A percentile compares a stretch with the other conserved stretches of the same genome.
Evolutionary conservation across 116 monocot genomes (phyloP).

Genomic region (Iris pallida): DNA sequence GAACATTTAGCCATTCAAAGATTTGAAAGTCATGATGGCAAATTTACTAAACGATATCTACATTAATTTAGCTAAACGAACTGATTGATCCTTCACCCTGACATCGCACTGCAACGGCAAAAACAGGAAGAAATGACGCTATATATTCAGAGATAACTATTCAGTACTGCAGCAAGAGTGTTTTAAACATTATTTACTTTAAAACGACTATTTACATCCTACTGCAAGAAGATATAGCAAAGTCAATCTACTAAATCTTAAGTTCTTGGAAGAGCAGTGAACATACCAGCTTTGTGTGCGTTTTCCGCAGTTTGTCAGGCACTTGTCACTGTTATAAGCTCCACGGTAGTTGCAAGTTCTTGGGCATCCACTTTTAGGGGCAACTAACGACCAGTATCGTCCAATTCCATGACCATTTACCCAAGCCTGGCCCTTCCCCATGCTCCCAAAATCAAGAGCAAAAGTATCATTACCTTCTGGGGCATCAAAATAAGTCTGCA

Average conservation of each 20-base stretch:
- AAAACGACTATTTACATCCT: too few relatives aligned
- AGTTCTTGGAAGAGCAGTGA: conserved; percentile 2
- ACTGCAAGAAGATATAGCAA: too few relatives aligned
- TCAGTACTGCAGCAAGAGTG: too few relatives aligned
- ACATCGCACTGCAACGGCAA: too few relatives aligned
- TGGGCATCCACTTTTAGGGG: conserved; percentile 72
- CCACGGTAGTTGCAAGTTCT: conserved; percentile 74
- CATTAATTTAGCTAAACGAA: too few relatives aligned
- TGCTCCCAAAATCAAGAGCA: conserved; percentile 75
- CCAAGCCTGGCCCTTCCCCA: conserved; percentile 95
- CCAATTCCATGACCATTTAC: conserved; percentile 87
- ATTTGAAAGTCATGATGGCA: too few relatives aligned
- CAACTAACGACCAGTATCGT: conserved; percentile 76
- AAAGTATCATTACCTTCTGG: conserved; percentile 66
- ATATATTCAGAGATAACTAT: too few relatives aligned
- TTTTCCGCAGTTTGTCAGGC: conserved; percentile 74
- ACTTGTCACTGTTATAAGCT: conserved; percentile 74
- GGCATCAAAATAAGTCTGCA: conserved; percentile 82
- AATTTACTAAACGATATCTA: too few relatives aligned
- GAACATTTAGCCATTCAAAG: too few relatives aligned
- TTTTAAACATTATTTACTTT: too few relatives aligned
- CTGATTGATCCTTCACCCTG: too few relatives aligned
- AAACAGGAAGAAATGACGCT: too few relatives aligned
- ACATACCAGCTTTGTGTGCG: conserved; percentile 79
- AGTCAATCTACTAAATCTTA: background rate